These are phyloP conservation scores for Auriculariales sp. DNA, from an alignment of 768 basidiomycete genomes.

Conservation along the genomic window DNA sequence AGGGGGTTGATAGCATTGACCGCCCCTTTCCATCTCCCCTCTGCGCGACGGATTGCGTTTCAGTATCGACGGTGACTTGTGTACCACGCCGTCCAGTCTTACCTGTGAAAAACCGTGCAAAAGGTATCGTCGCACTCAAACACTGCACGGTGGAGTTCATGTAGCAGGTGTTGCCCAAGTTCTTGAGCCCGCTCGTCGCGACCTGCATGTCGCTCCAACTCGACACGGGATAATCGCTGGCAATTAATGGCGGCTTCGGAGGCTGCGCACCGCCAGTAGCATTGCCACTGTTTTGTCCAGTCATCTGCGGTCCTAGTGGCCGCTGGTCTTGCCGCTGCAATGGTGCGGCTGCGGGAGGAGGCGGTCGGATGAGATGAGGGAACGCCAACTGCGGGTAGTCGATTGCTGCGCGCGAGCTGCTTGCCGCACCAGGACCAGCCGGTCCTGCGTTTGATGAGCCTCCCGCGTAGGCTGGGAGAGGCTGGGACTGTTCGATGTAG, in stretches of 20 bases:
- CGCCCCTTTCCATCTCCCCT: conserved; percentile 66
- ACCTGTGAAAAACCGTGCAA: conserved; percentile 88
- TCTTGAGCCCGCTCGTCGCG: conserved; percentile 78
- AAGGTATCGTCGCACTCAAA: conserved; percentile 85
- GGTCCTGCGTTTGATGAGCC: too few species aligned
- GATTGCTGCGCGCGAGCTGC: conserved; percentile 34
- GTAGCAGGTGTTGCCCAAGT: conserved; percentile 94
- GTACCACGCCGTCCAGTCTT: conserved; percentile 12
- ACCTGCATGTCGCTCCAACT: conserved; percentile 78
- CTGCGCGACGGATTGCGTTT: conserved; percentile 19
- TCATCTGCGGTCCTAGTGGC: conserved; percentile 25
- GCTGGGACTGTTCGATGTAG: conserved; percentile 63
- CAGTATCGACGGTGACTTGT: not conserved
- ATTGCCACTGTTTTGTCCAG: conserved; percentile 14
- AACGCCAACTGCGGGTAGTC: conserved; percentile 68
- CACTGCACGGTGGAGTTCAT: conserved; percentile 99
- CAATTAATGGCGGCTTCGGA: conserved; percentile 52
- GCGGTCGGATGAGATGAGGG: conserved; percentile 54
- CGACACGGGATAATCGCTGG: conserved; percentile 62
- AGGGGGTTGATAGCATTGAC: conserved; percentile 78
- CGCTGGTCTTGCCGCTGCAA: conserved; percentile 68
- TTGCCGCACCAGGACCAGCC: conserved; percentile 32
- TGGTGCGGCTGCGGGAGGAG: conserved; percentile 62
- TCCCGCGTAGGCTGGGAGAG: conserved; percentile 20
- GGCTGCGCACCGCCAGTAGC: conserved; percentile 15